Evolutionary conservation across 192 early-diverging fungal species (phyloP), one percentile per base, ranked within the genome.

Genomic region (Umbelopsis sp.): DNA sequence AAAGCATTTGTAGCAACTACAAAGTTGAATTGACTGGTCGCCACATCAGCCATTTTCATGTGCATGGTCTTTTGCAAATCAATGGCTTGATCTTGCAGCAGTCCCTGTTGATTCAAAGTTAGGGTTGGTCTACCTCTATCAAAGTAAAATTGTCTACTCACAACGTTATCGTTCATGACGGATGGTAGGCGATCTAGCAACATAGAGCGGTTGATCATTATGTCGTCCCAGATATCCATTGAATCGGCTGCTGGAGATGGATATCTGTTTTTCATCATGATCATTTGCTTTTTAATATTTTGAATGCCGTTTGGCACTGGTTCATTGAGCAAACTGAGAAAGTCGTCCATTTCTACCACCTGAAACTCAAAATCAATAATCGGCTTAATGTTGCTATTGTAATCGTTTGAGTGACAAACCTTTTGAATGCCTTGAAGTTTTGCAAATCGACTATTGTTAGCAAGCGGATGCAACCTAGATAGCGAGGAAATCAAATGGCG

Each of bases 151-250:
- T 0, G 15, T 6, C 13, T 16, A 27, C 25, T 61, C 18, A 61
- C 55, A 16, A 61, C 30, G 18, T 35, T 61, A 35, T 27, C 15
- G 3, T 18, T 25, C 16, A 5, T 61, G 9, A 61, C 27, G 18
- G 33, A 30, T 61, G 55, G 15, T 15, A 61, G 55, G 15, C 16
- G 16, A 16, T 61, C 78, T 52, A 88, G 75, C 76, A 88, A 81
- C 7, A 75, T 33, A 8, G 81, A 74, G 46, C 90, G 70, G 4
- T 72, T 70, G 10, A 81, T 75, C 25, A 88, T 72, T 21, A 91
- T 53, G 67, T 91, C 88, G 61, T 87, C 79, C 91, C 91, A 92
- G 11, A 80, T 76, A 18, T 81, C 73, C 67, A 91, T 87, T 0
- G 79, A 66, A 71, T 89, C 88, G 10, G 75, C 65, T 12, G 74